These are phyloP conservation scores for Chionographis japonica DNA, from an alignment of 106 monocot genomes.

Conservation along the genomic window DNA sequence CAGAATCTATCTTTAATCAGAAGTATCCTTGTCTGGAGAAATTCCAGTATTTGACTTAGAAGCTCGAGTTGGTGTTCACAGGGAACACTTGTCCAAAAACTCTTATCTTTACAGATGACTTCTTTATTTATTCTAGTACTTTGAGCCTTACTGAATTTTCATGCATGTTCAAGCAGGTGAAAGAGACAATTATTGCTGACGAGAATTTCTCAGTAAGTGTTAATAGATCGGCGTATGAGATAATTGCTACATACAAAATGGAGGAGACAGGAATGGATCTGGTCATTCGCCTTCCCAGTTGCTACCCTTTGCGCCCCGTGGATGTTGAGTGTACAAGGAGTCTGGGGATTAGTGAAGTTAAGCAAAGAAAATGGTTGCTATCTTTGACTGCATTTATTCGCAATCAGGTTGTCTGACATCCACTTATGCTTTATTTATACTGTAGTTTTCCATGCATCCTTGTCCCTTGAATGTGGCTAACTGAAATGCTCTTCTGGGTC, in stretches of 20 bases:
- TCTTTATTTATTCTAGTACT: neutral
- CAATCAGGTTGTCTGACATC: constrained; percentile 60
- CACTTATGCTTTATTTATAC: neutral
- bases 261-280: constrained; percentile 97
- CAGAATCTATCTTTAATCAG: no score
- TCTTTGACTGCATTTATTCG: constrained; percentile 93
- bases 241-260: constrained; percentile 96
- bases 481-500: no score
- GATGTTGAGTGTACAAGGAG: constrained; percentile 92
- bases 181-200: constrained; percentile 58
- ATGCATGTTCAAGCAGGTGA: constrained; percentile 49
- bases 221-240: constrained; percentile 79
- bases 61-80: no score
- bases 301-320: constrained; percentile 84
- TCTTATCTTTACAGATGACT: neutral
- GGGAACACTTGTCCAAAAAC: no score
- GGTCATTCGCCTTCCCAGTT: constrained; percentile 82
- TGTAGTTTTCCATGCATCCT: neutral
- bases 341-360: constrained; percentile 88
- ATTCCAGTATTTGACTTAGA: no score
- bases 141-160: neutral
- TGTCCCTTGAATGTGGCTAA: neutral
- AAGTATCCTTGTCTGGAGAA: no score
- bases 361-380: constrained; percentile 90
- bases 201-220: constrained; percentile 87